phyloP scores from a whole-genome alignment of 78 protist genomes.

The Dictyostelium purpureum region DNA sequence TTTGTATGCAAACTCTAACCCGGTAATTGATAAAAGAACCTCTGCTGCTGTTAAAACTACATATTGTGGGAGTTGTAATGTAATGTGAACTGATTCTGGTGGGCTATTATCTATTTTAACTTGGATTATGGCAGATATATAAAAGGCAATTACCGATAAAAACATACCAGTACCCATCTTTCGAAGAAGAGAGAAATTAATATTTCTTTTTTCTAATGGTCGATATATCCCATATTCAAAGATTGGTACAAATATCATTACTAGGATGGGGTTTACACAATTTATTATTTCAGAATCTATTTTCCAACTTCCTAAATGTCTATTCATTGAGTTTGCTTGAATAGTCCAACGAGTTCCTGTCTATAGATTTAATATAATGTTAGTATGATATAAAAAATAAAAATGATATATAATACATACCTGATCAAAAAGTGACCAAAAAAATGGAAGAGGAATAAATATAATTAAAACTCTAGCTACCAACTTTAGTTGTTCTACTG shows the following conservation, averaged over 20 bases:
- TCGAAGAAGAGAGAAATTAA: constrained; percentile 48
- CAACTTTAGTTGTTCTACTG: constrained; percentile 2
- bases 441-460: constrained; percentile 79
- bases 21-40: constrained; percentile 83
- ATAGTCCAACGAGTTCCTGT: constrained; percentile 51
- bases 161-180: constrained; percentile 87
- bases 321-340: constrained; percentile 82
- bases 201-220: constrained; percentile 4
- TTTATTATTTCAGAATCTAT: constrained; percentile 81
- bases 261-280: constrained; percentile 76
- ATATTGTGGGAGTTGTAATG: constrained; percentile 71
- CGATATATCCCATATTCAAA: constrained; percentile 84
- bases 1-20: constrained; percentile 87
- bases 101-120: constrained; percentile 42
- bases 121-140: constrained; percentile 79
- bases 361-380: no score
- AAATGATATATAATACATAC: no score
- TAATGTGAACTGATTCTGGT: neutral
- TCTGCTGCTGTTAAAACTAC: constrained; percentile 77
- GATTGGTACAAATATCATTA: constrained; percentile 83
- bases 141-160: constrained; percentile 80
- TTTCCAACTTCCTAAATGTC: neutral
- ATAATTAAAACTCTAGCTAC: constrained; percentile 13
- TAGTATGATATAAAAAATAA: no score
- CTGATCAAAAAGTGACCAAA: constrained; percentile 88